These are phyloP conservation scores for Kluyveromyces siamensis DNA, from an alignment of 805 yeast genomes.

Conservation along the genomic window DNA sequence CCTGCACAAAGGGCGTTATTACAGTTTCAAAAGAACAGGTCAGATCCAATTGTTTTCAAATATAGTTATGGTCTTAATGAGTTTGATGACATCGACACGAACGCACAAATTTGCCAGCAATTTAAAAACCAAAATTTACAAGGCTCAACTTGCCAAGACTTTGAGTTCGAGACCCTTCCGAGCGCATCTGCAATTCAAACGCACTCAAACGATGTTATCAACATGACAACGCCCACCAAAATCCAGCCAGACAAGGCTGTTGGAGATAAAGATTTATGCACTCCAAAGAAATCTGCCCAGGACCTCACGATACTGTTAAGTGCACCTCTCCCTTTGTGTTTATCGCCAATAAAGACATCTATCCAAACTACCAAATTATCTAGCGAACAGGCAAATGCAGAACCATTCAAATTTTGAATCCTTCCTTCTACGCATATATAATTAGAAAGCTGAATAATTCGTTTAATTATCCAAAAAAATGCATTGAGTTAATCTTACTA, in stretches of 20 bases:
- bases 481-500: neutral
- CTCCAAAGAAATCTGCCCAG: neutral
- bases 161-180: neutral
- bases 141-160: neutral
- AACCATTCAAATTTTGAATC: slow-evolving; percentile 19
- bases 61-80: slow-evolving; percentile 2
- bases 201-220: neutral
- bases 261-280: neutral
- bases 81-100: neutral
- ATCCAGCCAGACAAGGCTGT: neutral
- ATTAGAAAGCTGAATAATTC: neutral
- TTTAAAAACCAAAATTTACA: no score
- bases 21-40: slow-evolving; percentile 15
- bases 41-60: slow-evolving; percentile 9
- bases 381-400: slow-evolving; percentile 24
- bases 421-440: neutral
- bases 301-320: neutral
- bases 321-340: neutral
- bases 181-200: neutral
- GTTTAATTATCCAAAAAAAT: neutral
- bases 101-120: neutral
- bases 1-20: slow-evolving; percentile 17
- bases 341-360: slow-evolving; percentile 19
- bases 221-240: neutral
- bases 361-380: slow-evolving; percentile 14